Evolutionary conservation across 768 basidiomycete species (phyloP), one percentile per base, ranked within the genome.

Genomic region (Fomitopsis pulvina): DNA sequence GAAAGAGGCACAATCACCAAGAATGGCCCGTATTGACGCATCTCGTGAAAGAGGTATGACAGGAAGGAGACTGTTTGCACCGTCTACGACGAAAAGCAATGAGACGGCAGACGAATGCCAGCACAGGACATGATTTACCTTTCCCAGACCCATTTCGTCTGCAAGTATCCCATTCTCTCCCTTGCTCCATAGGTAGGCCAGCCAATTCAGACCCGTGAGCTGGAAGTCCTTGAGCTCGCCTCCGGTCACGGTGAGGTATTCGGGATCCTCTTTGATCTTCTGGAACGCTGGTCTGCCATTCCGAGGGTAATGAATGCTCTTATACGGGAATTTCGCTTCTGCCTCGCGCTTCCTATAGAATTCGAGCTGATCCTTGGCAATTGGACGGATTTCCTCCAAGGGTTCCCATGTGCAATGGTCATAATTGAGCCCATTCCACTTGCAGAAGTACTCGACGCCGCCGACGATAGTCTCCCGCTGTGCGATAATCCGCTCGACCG

Each of bases 71-170:
- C 95, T 0, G 94, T 94, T 74, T 99, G 96, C 6, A 99, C 94
- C 18, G 89, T 92, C 87, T 92, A 56, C 2, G 53, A 1, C 30
- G 10, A 22, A 37, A 56, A 51, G n/a, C 18, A 5, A 30, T n/a
- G 25, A n/a, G 41, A 41, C 29, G 4, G 47, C 41, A 48, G n/a
- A 0, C 29, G 42, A 52, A 16, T 10, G 28, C 7, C 11, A n/a
- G n/a, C n/a, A n/a, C 11, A 32, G 29, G 21, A 30, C 12, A 18
- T 6, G 10, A 34, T 28, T 12, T 54, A 87, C 79, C 81, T 99
- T 99, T 47, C 96, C 96, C 22, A 99, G 85, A 65, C 96, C 96
- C 96, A 98, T 99, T 77, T 99, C 96, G 62, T 99, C 96, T 0
- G 96, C 96, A 29, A 99, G 71, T 52, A 99, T 96, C 18, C 96